A percentile compares a stretch with the other conserved stretches of the same genome.
Evolutionary conservation across 148 eudicot genomes (phyloP).

Genomic region (Vaccinium myrtillus): DNA sequence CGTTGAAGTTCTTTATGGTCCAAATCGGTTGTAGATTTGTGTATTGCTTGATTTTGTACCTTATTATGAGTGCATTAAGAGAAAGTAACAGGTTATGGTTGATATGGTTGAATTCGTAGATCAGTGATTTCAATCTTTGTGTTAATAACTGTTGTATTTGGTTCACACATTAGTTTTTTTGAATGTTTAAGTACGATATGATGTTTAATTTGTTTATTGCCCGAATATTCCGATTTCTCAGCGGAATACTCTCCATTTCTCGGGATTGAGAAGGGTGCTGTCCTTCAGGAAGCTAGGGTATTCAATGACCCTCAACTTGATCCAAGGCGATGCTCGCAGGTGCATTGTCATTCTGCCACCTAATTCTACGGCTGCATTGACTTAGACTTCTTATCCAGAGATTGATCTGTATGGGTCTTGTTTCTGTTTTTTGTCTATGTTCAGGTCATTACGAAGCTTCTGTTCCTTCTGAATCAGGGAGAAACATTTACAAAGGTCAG

Average conservation of each 20-base stretch:
- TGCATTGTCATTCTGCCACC: slow-evolving; percentile 17
- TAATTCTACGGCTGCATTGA: not conserved
- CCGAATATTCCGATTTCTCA: slow-evolving; percentile 24
- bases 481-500: slow-evolving; percentile 84
- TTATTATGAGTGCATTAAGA: not conserved
- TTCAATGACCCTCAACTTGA: slow-evolving; percentile 94
- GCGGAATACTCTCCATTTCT: slow-evolving; percentile 86
- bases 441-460: slow-evolving; percentile 85
- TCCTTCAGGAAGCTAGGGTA: slow-evolving; percentile 95
- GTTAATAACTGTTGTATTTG: not conserved
- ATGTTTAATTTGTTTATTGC: not conserved
- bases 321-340: slow-evolving; percentile 92
- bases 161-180: not conserved
- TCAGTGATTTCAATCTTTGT: not conserved
- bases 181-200: slow-evolving; percentile 8
- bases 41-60: not conserved
- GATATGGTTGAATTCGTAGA: not conserved
- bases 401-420: not conserved
- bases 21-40: not conserved
- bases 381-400: not conserved
- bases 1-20: not conserved
- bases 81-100: not conserved
- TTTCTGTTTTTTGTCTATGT: slow-evolving; percentile 6
- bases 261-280: slow-evolving; percentile 96
- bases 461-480: slow-evolving; percentile 86